Conservation (phyloP, 2,329 filamentous ascomycete species). For the Aspergillus sp. region DNA sequence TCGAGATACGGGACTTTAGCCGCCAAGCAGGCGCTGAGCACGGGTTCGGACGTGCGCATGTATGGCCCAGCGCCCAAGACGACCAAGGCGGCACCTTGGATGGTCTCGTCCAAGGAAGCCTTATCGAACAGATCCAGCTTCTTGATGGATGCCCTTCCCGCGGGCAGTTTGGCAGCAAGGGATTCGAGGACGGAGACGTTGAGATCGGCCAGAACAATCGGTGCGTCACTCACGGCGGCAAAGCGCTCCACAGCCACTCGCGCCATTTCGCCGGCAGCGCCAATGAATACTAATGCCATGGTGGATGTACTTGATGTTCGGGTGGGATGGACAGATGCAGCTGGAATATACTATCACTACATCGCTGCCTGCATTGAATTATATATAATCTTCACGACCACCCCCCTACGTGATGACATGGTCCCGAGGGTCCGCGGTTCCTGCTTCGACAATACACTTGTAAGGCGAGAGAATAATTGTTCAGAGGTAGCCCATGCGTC, state of each 20-base stretch:
- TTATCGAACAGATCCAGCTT: constrained; percentile 5
- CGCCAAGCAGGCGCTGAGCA: constrained; percentile 3
- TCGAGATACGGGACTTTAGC: constrained; percentile 13
- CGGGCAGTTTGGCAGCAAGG: background rate
- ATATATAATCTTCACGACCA: background rate
- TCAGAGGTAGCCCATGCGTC: background rate
- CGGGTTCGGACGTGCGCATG: constrained; percentile 4
- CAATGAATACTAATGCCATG: constrained; percentile 2
- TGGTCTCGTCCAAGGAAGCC: background rate
- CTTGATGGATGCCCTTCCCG: constrained; percentile 3
- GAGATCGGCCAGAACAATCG: constrained; percentile 6
- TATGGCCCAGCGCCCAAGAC: constrained; percentile 5
- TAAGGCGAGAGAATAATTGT: background rate
- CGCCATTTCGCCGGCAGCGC: constrained; percentile 8
- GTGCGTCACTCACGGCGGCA: constrained; percentile 2
- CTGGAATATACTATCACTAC: background rate
- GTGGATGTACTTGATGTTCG: background rate
- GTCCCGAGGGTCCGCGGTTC: background rate
- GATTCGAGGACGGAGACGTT: constrained; percentile 3
- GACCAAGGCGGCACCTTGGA: constrained; percentile 1
- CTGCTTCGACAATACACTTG: background rate
- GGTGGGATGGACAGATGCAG: background rate
- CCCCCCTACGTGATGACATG: background rate
- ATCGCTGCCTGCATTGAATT: background rate
- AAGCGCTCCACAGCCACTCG: constrained; percentile 7